Conservation (phyloP, 192 early-diverging fungal genomes). For the Entomortierella lignicola region DNA sequence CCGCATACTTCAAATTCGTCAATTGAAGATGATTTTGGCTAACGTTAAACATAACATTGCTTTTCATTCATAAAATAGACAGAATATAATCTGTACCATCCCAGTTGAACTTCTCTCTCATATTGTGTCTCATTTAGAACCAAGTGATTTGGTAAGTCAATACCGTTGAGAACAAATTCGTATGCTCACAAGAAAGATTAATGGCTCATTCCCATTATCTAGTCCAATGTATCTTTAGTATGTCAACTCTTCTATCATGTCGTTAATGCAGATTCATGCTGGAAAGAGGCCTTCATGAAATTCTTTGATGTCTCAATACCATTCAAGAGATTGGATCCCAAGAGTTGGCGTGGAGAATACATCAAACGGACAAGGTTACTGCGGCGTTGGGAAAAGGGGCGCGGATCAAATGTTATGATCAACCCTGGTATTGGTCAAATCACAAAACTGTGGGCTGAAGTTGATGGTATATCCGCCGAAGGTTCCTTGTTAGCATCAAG, state of each 20-base stretch:
- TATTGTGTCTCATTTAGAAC: conserved; percentile 44
- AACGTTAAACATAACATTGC: no score
- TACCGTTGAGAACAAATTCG: neutral
- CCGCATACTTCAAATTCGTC: no score
- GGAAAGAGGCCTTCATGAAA: conserved; percentile 48
- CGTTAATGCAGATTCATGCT: conserved; percentile 50
- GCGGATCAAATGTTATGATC: conserved; percentile 59
- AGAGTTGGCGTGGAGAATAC: conserved; percentile 52
- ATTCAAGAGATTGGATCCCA: conserved; percentile 45
- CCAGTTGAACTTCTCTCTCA: conserved; percentile 43
- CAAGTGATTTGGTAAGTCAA: conserved; percentile 25
- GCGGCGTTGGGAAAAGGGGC: conserved; percentile 59
- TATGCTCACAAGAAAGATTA: no score
- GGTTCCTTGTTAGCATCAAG: conserved; percentile 64
- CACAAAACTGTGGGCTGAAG: conserved; percentile 59
- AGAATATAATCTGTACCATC: conserved; percentile 31
- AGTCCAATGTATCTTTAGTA: conserved; percentile 28
- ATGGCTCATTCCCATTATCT: neutral
- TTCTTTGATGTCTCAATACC: conserved; percentile 44
- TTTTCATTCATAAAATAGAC: conserved; percentile 2
- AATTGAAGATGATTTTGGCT: neutral
- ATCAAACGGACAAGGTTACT: conserved; percentile 44
- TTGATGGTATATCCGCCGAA: conserved; percentile 28
- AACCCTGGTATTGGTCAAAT: conserved; percentile 70
- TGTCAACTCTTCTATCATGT: conserved; percentile 45